Percentiles rank a stretch among this genome's conserved stretches.
Conservation (phyloP, 805 yeast species). For the Metschnikowia noctiluminum region DNA sequence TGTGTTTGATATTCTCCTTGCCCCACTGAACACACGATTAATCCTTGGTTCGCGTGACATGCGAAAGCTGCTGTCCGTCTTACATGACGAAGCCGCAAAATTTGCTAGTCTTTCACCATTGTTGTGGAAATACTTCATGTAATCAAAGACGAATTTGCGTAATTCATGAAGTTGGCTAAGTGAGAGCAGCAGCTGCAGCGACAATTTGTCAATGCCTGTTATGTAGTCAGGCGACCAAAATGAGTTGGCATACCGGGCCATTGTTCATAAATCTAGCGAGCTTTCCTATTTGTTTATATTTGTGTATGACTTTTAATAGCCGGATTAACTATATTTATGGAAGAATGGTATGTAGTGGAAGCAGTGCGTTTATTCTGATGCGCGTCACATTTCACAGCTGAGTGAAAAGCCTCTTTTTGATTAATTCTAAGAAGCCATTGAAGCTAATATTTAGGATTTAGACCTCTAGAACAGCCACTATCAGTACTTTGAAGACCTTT, state of each 20-base stretch:
- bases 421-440: too few relatives aligned
- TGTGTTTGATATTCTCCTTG: conserved; percentile 3
- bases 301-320: background rate
- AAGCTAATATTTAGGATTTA: too few relatives aligned
- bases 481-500: too few relatives aligned
- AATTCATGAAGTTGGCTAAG: conserved; percentile 40
- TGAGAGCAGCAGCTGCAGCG: conserved; percentile 30
- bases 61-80: conserved; percentile 23
- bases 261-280: background rate
- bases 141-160: conserved; percentile 33
- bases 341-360: background rate
- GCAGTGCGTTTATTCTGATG: conserved; percentile 1
- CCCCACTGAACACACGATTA: conserved; percentile 3
- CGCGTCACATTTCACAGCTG: background rate
- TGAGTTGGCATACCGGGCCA: conserved; percentile 28
- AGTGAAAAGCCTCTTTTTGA: too few relatives aligned
- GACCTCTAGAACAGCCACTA: too few relatives aligned
- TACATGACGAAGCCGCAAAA: conserved; percentile 24
- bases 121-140: conserved; percentile 34
- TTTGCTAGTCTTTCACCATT: conserved; percentile 33
- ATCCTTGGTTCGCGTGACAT: conserved; percentile 14
- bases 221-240: conserved; percentile 44
- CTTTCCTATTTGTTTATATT: background rate
- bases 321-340: too few relatives aligned
- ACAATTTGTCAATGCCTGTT: conserved; percentile 32